Base-by-base conservation (phyloP, 352 stramenopile species). In the Globisporangium perplexum region DNA sequence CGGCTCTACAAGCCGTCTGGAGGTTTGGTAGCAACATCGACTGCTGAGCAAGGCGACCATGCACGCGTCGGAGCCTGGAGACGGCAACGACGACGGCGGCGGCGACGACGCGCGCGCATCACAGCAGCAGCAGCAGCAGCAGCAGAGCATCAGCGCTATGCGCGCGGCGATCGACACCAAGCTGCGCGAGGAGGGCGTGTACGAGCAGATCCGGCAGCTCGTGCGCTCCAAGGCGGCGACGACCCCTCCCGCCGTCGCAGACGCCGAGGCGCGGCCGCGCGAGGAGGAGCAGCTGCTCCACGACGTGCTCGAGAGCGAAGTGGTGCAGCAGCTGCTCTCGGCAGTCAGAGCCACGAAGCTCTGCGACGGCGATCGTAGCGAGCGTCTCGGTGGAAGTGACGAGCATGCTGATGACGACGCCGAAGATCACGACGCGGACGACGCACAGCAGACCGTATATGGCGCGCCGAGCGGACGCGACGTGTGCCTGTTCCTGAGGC, bases 111-210 rank as follows among this genome's bases (percentile, higher is more conserved):
- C 10, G 10, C 4, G n/a, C 7, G 24, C 41, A 6, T 17, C 41
- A 39, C 55, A 54, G 3, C 70, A 75, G 7, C 23, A 39, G 7
- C 28, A 52, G n/a, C 28, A 50, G 22, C 23, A 38, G 24, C 55
- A 54, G 4, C 70, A 75, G 41, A 72, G 76, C 23, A 63, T 89
- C 42, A 68, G 68, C 2, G 63, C 68, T 6, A 68, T 90, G 50
- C 76, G 83, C 28, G 71, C 72, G 43, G 69, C 65, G 12, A 93
- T 90, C 39, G 76, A 93, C 49, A 69, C 75, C 20, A 93, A 90
- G 47, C 61, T 93, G 1, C 77, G 68, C 24, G 76, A 88, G n/a
- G 63, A 88, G 50, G 74, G 76, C 30, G 68, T 93, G n/a, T 93
- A 93, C 51, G 57, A 82, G 11, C 79, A 90, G 50, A 84, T 93